phyloP scores from a whole-genome alignment of 2,329 filamentous ascomycete genomes.

The Pyrenophora graminea region DNA sequence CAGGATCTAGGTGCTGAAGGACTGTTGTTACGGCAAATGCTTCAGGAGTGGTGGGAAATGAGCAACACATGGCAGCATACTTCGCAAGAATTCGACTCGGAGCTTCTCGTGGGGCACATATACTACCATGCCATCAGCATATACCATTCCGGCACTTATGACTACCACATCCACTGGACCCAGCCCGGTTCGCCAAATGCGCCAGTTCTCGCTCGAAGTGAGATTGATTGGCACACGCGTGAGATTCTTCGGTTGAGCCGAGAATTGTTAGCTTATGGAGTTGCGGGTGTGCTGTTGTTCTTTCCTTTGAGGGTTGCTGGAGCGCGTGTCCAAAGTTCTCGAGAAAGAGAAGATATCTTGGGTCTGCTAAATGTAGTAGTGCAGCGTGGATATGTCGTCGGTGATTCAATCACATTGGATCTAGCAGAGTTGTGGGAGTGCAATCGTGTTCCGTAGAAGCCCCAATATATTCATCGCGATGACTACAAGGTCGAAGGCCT shows the following conservation, averaged over 20 bases:
- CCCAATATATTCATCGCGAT: too few relatives aligned
- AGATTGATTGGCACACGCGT: conserved; percentile 22
- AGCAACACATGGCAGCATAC: conserved; percentile 15
- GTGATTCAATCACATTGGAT: conserved; percentile 20
- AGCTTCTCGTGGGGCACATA: conserved; percentile 18
- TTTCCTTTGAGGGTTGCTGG: conserved; percentile 37
- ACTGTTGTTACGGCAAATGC: conserved; percentile 14
- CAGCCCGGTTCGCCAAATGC: conserved; percentile 2
- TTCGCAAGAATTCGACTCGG: conserved; percentile 8
- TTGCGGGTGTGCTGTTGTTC: conserved; percentile 29
- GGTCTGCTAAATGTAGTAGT: conserved; percentile 13
- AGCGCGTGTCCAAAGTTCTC: conserved; percentile 18
- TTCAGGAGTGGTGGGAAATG: conserved; percentile 25
- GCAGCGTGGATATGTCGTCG: conserved; percentile 25
- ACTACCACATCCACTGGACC: conserved; percentile 31
- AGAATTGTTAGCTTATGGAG: conserved; percentile 19
- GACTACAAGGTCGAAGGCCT: too few relatives aligned
- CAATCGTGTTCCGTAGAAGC: too few relatives aligned
- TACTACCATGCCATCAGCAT: conserved; percentile 36
- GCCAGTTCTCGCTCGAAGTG: conserved; percentile 19
- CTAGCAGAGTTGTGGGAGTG: conserved; percentile 20
- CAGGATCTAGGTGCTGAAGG: conserved; percentile 25
- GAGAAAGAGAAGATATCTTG: conserved; percentile 15
- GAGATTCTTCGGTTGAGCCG: conserved; percentile 26
- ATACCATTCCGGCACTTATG: conserved; percentile 35